Percentiles rank a stretch among this genome's conserved stretches.
Evolutionary conservation across 176 grass and related monocot species (phyloP).

Genomic region (Hordeum marinum): DNA sequence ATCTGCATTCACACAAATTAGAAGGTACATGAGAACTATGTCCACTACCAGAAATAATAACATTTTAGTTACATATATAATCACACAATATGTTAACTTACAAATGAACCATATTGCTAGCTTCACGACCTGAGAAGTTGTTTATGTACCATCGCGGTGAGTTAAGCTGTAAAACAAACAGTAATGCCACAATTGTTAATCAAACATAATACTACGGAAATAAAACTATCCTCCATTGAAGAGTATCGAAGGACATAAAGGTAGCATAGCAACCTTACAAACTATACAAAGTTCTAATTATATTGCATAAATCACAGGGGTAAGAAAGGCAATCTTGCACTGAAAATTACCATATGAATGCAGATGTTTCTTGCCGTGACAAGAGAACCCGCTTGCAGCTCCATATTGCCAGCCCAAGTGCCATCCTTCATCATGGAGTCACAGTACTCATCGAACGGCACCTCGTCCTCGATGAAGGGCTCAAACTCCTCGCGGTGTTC

Average conservation of each 20-base stretch:
- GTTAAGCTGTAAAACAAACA: constrained; percentile 59
- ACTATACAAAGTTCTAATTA: too few species aligned
- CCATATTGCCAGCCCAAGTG: constrained; percentile 93
- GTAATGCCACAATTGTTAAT: not conserved
- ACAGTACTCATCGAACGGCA: constrained; percentile 79
- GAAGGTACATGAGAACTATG: not conserved
- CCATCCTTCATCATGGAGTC: constrained; percentile 85
- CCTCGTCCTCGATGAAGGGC: constrained; percentile 93
- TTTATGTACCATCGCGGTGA: constrained; percentile 87
- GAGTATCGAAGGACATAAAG: not conserved
- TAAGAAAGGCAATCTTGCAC: not conserved
- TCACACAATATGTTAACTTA: constrained; percentile 36
- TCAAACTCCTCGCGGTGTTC: constrained; percentile 73
- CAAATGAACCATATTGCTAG: constrained; percentile 86
- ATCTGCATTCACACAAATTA: constrained; percentile 43
- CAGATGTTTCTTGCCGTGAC: constrained; percentile 82
- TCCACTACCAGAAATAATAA: not conserved
- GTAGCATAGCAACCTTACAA: not conserved
- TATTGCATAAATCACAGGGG: not conserved
- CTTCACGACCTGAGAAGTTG: constrained; percentile 68
- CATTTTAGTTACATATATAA: not conserved
- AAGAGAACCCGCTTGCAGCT: constrained; percentile 90
- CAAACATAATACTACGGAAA: not conserved
- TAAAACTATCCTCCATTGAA: not conserved
- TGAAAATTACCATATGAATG: constrained; percentile 66